Evolutionary conservation across 441 rosid genomes (phyloP).

Genomic region (Lepidium campestre): DNA sequence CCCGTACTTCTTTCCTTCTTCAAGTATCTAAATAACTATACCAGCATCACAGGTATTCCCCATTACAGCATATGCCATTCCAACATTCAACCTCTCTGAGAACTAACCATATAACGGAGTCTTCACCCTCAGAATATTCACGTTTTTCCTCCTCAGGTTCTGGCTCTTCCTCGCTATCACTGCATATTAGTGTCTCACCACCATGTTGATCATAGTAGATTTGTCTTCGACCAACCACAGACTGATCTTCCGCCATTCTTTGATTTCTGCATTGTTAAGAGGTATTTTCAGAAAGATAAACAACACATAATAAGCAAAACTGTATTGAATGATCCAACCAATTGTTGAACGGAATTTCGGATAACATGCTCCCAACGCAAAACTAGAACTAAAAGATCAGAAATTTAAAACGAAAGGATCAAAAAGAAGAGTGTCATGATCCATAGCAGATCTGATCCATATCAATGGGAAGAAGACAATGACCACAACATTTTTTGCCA

Average conservation of each 20-base stretch:
- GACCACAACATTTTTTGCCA: neutral
- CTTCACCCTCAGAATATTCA: constrained; percentile 65
- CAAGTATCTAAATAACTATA: neutral
- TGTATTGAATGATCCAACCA: neutral
- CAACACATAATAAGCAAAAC: neutral
- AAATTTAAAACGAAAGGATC: neutral
- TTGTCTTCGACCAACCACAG: constrained; percentile 97
- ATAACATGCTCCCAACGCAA: neutral
- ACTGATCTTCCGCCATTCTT: constrained; percentile 98
- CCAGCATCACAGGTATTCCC: neutral
- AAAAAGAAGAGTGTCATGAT: neutral
- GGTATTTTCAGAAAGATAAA: neutral
- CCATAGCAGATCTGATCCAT: neutral
- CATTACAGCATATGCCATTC: neutral
- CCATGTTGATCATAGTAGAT: constrained; percentile 82
- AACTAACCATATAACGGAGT: constrained; percentile 68
- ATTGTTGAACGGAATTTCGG: neutral
- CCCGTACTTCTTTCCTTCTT: neutral
- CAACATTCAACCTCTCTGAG: neutral
- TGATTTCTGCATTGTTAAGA: constrained; percentile 65
- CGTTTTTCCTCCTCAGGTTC: constrained; percentile 69
- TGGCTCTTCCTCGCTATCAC: constrained; percentile 58
- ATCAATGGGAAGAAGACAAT: neutral
- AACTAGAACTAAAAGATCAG: neutral
- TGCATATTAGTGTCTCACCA: constrained; percentile 88